These are phyloP conservation scores for Gremmenia infestans DNA, from an alignment of 2,329 filamentous ascomycete species.

Conservation along the genomic window DNA sequence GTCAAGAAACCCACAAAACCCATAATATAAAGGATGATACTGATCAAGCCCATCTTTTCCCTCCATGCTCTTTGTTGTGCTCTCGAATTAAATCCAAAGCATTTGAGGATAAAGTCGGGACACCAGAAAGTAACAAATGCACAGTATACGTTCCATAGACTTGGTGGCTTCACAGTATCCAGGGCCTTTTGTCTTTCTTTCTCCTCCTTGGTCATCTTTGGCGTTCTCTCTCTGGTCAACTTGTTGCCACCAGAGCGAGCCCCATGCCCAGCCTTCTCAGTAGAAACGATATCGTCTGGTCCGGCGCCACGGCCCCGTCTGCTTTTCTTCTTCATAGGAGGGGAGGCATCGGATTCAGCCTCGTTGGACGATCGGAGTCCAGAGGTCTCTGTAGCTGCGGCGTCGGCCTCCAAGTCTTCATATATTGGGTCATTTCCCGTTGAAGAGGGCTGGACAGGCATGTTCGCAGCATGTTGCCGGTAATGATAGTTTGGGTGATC, in stretches of 20 bases:
- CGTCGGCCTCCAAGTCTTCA: slow-evolving; percentile 64
- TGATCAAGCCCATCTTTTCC: slow-evolving; percentile 96
- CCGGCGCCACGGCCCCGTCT: slow-evolving; percentile 21
- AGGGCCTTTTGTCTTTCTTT: slow-evolving; percentile 52
- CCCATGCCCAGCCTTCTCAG: slow-evolving; percentile 26
- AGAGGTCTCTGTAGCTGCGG: slow-evolving; percentile 27
- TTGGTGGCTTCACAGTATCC: slow-evolving; percentile 69
- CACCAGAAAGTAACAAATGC: slow-evolving; percentile 92
- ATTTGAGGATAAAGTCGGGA: slow-evolving; percentile 76
- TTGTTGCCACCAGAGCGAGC: slow-evolving; percentile 25
- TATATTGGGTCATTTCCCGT: slow-evolving; percentile 87
- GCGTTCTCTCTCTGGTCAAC: slow-evolving; percentile 42
- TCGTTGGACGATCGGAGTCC: slow-evolving; percentile 30
- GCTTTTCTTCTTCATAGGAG: slow-evolving; percentile 20
- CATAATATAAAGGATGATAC: slow-evolving; percentile 85
- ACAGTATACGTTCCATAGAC: slow-evolving; percentile 94
- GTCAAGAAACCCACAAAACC: slow-evolving; percentile 89
- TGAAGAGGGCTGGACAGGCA: slow-evolving; percentile 83
- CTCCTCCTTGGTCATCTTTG: slow-evolving; percentile 61
- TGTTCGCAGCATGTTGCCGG: slow-evolving; percentile 87
- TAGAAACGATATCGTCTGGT: slow-evolving; percentile 17
- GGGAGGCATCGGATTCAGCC: slow-evolving; percentile 25
- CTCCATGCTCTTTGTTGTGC: slow-evolving; percentile 91
- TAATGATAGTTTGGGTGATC: slow-evolving; percentile 96
- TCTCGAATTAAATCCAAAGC: slow-evolving; percentile 79